phyloP scores from a whole-genome alignment of 768 basidiomycete genomes.

The Phanerochaete sordida region DNA sequence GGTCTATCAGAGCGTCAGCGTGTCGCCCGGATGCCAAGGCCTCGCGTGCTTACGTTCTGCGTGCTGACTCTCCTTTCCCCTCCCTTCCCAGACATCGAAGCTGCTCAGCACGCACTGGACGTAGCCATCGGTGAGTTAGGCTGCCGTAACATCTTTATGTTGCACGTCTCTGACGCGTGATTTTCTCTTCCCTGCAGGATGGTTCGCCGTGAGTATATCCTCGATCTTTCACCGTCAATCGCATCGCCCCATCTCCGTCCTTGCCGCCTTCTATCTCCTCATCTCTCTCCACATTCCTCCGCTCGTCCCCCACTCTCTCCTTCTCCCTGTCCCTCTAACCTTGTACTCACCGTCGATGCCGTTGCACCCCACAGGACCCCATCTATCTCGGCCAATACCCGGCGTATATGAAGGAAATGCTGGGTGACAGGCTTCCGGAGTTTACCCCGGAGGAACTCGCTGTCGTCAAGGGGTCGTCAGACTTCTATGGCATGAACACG shows the following conservation, averaged over 20 bases:
- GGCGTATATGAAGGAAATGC: conserved; percentile 54
- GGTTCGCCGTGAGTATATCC: conserved; percentile 44
- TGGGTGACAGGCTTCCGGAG: conserved; percentile 53
- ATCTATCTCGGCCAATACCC: conserved; percentile 78
- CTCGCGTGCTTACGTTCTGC: background rate
- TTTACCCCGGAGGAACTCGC: conserved; percentile 57
- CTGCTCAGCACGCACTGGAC: conserved; percentile 70
- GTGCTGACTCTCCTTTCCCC: conserved; percentile 4
- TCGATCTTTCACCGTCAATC: conserved; percentile 1
- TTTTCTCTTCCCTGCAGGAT: conserved; percentile 33
- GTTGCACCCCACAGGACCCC: conserved; percentile 44
- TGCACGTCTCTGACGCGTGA: conserved; percentile 8
- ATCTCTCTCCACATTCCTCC: background rate
- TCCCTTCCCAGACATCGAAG: conserved; percentile 49
- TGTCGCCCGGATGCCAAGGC: background rate
- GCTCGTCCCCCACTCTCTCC: conserved; percentile 5
- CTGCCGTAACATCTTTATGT: background rate
- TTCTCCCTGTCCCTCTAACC: background rate
- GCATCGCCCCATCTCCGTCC: background rate
- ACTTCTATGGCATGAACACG: conserved; percentile 76
- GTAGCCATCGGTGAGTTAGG: conserved; percentile 57
- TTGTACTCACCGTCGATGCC: background rate
- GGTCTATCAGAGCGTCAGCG: background rate
- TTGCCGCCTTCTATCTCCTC: conserved; percentile 1
- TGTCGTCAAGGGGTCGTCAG: conserved; percentile 63